Percentiles rank a stretch among this genome's conserved stretches.
Evolutionary conservation across 2,329 filamentous ascomycete species (phyloP).

Genomic region (Lachnellula cervina): DNA sequence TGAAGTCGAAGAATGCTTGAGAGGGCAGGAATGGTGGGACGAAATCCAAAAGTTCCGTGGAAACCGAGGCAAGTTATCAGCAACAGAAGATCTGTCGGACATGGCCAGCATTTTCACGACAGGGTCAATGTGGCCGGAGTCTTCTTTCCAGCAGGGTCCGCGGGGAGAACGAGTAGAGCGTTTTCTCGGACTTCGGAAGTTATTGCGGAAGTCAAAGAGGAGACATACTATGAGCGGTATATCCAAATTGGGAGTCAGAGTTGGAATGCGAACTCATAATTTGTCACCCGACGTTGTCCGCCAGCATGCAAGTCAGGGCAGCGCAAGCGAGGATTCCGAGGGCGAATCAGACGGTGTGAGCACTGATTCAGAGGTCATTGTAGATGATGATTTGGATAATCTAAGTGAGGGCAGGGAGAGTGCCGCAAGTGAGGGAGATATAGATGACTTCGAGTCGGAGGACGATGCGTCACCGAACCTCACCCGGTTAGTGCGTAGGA

Average conservation of each 20-base stretch:
- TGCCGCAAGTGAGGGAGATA: constrained; percentile 39
- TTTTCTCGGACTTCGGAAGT: constrained; percentile 54
- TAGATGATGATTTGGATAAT: constrained; percentile 30
- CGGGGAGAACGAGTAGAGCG: constrained; percentile 38
- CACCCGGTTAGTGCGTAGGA: constrained; percentile 26
- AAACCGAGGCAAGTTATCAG: constrained; percentile 28
- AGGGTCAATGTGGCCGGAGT: constrained; percentile 45
- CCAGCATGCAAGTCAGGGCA: constrained; percentile 38
- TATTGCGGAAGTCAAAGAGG: constrained; percentile 54
- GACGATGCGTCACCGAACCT: constrained; percentile 17
- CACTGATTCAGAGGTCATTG: constrained; percentile 36
- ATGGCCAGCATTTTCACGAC: constrained; percentile 39
- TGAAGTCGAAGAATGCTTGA: constrained; percentile 61
- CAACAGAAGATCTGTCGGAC: constrained; percentile 40
- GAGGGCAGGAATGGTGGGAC: constrained; percentile 77
- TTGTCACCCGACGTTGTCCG: constrained; percentile 41
- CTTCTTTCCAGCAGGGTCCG: constrained; percentile 47
- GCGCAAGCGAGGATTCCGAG: constrained; percentile 40
- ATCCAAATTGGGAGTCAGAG: constrained; percentile 55
- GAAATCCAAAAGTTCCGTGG: constrained; percentile 58
- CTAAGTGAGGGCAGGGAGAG: constrained; percentile 33
- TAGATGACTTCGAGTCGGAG: constrained; percentile 33
- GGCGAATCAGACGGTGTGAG: constrained; percentile 36
- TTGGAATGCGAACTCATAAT: constrained; percentile 73
- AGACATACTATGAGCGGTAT: constrained; percentile 29